These are phyloP conservation scores for Chaetomium fimeti DNA, from an alignment of 495 filamentous ascomycete species.

Conservation along the genomic window DNA sequence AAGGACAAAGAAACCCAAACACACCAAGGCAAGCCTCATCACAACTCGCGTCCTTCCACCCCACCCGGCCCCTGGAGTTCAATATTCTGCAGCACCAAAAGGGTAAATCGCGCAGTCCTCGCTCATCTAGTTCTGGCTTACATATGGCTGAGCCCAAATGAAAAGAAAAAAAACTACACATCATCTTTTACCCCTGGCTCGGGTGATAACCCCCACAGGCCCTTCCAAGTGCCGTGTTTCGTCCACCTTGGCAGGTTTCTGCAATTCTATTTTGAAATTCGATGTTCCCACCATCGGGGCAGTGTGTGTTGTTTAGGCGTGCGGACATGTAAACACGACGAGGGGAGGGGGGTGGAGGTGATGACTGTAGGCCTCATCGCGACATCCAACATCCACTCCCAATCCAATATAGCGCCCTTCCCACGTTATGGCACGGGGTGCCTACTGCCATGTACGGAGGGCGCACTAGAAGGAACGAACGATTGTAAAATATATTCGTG, in stretches of 20 bases:
- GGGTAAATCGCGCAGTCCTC: neutral
- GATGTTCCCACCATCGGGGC: neutral
- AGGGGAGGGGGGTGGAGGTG: neutral
- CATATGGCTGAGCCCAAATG: neutral
- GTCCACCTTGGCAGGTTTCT: neutral
- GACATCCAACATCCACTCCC: too few species aligned
- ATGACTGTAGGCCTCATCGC: too few species aligned
- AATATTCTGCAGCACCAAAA: conserved; percentile 7
- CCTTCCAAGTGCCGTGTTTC: neutral
- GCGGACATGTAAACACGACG: neutral
- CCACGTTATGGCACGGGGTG: too few species aligned
- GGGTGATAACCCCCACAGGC: neutral
- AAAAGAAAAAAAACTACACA: neutral
- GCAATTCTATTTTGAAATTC: neutral
- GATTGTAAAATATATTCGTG: too few species aligned
- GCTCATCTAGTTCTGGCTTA: neutral
- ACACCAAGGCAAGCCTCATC: conserved; percentile 7
- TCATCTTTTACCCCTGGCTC: neutral
- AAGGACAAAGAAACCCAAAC: conserved; percentile 2
- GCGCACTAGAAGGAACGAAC: too few species aligned
- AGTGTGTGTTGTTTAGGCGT: neutral
- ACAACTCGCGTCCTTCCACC: neutral
- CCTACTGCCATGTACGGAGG: too few species aligned
- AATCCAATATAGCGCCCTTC: too few species aligned
- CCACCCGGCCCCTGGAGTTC: neutral